These are phyloP conservation scores for Nigrograna mackinnonii DNA, from an alignment of 2,329 filamentous ascomycete species.

Conservation along the genomic window DNA sequence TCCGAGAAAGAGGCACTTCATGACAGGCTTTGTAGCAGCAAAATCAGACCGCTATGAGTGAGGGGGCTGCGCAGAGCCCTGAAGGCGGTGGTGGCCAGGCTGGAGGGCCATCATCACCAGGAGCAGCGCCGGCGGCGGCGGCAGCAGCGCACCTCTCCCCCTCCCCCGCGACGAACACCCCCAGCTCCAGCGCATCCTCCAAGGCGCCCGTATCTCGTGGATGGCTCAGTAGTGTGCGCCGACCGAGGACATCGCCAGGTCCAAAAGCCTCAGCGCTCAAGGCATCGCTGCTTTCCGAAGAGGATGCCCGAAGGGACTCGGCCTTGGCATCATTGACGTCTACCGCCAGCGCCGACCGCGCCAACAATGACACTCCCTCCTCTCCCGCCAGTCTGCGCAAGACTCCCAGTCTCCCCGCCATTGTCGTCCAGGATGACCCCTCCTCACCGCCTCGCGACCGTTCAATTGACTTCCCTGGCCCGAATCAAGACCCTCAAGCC, in stretches of 20 bases:
- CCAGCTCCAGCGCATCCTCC: conserved; percentile 15
- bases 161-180: conserved; percentile 14
- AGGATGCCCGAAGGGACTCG: conserved; percentile 44
- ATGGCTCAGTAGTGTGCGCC: conserved; percentile 41
- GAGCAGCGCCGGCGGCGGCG: not conserved
- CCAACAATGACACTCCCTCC: conserved; percentile 25
- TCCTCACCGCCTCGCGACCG: conserved; percentile 18
- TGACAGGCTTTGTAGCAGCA: conserved; percentile 27
- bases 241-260: conserved; percentile 40
- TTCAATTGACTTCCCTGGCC: conserved; percentile 1
- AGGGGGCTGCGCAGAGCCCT: conserved; percentile 29
- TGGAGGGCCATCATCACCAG: conserved; percentile 10
- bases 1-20: conserved; percentile 20
- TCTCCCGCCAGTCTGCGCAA: conserved; percentile 35
- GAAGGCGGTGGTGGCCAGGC: conserved; percentile 20
- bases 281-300: conserved; percentile 29
- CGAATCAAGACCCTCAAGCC: conserved; percentile 1
- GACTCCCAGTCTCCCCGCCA: conserved; percentile 48
- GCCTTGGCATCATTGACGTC: conserved; percentile 42
- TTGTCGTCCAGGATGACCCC: conserved; percentile 48
- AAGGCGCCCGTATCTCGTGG: conserved; percentile 30
- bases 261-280: conserved; percentile 35
- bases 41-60: conserved; percentile 32
- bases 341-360: conserved; percentile 28
- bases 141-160: conserved; percentile 5